A percentile compares a stretch with the other conserved stretches of the same genome.
phyloP scores from a whole-genome alignment of 164 flowering plant species.

The Amborella trichopoda region DNA sequence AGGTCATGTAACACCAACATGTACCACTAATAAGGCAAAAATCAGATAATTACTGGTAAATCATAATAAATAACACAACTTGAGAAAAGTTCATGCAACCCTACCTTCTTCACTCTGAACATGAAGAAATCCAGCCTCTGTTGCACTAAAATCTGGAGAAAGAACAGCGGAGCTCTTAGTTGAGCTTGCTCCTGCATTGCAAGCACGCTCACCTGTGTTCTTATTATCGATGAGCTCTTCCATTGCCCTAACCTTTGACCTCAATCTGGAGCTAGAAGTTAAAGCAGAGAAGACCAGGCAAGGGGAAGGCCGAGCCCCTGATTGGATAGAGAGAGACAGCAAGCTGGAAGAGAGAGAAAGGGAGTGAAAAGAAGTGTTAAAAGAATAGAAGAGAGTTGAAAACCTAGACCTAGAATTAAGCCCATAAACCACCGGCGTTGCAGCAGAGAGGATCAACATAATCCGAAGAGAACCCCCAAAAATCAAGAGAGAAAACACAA shows the following conservation, averaged over 20 bases:
- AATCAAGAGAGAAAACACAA: no score
- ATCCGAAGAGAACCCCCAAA: neutral
- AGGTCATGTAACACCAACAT: neutral
- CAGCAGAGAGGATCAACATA: constrained; percentile 19
- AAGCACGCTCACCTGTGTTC: constrained; percentile 9
- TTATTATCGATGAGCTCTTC: constrained; percentile 31
- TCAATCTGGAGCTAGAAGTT: constrained; percentile 2
- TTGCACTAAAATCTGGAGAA: no score
- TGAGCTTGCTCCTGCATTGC: no score
- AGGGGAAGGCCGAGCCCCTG: constrained; percentile 4
- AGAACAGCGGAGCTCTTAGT: no score
- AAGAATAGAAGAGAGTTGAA: constrained; percentile 4
- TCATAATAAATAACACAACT: neutral
- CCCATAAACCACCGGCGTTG: constrained; percentile 8
- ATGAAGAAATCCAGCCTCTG: no score
- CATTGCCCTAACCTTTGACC: constrained; percentile 18
- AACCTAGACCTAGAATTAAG: constrained; percentile 16
- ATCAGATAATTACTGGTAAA: neutral
- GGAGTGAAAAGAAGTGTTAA: neutral
- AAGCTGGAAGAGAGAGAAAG: constrained; percentile 1
- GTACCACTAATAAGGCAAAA: neutral
- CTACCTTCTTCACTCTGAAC: constrained; percentile 38
- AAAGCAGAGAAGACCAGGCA: no score
- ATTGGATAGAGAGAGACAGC: neutral
- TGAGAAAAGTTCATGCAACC: neutral